These are phyloP conservation scores for Kazachstania sp. DNA, from an alignment of 1,139 yeast species.

Conservation along the genomic window DNA sequence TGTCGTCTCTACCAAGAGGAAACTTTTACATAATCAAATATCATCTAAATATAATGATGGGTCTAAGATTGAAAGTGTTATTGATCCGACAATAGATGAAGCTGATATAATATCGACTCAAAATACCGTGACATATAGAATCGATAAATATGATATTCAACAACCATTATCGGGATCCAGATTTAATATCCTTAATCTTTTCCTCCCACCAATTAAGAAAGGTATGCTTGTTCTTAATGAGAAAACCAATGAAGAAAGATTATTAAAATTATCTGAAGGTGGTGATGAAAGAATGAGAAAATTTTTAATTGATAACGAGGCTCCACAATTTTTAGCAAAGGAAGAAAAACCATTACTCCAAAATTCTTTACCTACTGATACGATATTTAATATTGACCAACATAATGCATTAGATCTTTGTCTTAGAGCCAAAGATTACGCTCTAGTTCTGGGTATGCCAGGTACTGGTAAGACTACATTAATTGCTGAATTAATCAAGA, in stretches of 20 bases:
- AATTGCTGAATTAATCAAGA: slow-evolving; percentile 63
- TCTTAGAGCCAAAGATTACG: slow-evolving; percentile 60
- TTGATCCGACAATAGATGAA: slow-evolving; percentile 7
- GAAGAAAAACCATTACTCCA: slow-evolving; percentile 23
- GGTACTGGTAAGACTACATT: slow-evolving; percentile 98
- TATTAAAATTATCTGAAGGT: slow-evolving; percentile 31
- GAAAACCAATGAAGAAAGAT: slow-evolving; percentile 9
- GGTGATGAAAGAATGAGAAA: slow-evolving; percentile 49
- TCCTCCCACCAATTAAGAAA: slow-evolving; percentile 34
- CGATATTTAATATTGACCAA: slow-evolving; percentile 59
- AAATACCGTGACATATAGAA: slow-evolving; percentile 39
- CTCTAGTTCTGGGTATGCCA: slow-evolving; percentile 91
- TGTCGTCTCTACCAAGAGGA: slow-evolving; percentile 42
- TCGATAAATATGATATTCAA: slow-evolving; percentile 74
- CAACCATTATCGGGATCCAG: slow-evolving; percentile 72
- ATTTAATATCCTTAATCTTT: slow-evolving; percentile 61
- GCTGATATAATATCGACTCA: slow-evolving; percentile 10
- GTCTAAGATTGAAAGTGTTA: slow-evolving; percentile 11
- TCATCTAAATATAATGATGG: slow-evolving; percentile 1
- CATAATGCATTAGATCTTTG: slow-evolving; percentile 56
- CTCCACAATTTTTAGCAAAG: slow-evolving; percentile 36
- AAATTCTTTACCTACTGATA: slow-evolving; percentile 9
- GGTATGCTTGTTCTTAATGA: slow-evolving; percentile 11
- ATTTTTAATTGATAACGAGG: slow-evolving; percentile 51
- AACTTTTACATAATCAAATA: slow-evolving; percentile 39